Conservation (phyloP, 495 filamentous ascomycete species). For the Hypoxylon crocopeplum region DNA sequence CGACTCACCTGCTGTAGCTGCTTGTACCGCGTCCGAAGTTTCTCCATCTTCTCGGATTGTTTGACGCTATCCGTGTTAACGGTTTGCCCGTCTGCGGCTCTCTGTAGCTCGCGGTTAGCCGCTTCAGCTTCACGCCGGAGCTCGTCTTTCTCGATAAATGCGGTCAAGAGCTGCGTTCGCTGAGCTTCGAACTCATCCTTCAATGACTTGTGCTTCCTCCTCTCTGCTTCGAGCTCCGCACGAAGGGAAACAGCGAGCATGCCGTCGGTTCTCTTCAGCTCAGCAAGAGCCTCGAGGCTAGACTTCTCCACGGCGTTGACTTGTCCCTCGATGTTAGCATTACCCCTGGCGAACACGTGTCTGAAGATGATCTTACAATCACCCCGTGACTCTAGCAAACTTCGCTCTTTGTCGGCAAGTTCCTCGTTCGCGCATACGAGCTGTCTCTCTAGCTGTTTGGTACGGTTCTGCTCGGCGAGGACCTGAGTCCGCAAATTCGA, state of each 20-base stretch:
- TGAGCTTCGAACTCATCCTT: slow-evolving; percentile 56
- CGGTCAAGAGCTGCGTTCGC: slow-evolving; percentile 58
- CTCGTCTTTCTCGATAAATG: slow-evolving; percentile 61
- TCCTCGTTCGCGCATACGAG: slow-evolving; percentile 34
- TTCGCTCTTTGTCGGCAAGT: slow-evolving; percentile 53
- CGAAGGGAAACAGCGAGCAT: slow-evolving; percentile 58
- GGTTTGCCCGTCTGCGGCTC: slow-evolving; percentile 35
- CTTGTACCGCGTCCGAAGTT: slow-evolving; percentile 53
- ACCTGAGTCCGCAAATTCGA: slow-evolving; percentile 43
- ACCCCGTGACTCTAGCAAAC: slow-evolving; percentile 48
- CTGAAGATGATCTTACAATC: slow-evolving; percentile 43
- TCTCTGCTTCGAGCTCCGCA: slow-evolving; percentile 56
- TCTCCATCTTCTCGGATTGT: slow-evolving; percentile 56
- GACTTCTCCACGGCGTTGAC: slow-evolving; percentile 56
- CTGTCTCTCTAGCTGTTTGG: slow-evolving; percentile 52
- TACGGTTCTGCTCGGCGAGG: slow-evolving; percentile 46
- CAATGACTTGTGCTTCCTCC: slow-evolving; percentile 48
- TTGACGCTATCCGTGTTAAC: slow-evolving; percentile 45
- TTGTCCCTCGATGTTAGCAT: slow-evolving; percentile 39
- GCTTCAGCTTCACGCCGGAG: slow-evolving; percentile 59
- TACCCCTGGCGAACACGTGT: slow-evolving; percentile 3
- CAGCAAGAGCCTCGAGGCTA: slow-evolving; percentile 54
- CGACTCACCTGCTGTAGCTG: slow-evolving; percentile 56
- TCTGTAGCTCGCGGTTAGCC: slow-evolving; percentile 47
- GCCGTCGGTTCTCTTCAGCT: slow-evolving; percentile 60